Evolutionary conservation across 257 asterid species (phyloP).

Genomic region (Solanum neorickii): DNA sequence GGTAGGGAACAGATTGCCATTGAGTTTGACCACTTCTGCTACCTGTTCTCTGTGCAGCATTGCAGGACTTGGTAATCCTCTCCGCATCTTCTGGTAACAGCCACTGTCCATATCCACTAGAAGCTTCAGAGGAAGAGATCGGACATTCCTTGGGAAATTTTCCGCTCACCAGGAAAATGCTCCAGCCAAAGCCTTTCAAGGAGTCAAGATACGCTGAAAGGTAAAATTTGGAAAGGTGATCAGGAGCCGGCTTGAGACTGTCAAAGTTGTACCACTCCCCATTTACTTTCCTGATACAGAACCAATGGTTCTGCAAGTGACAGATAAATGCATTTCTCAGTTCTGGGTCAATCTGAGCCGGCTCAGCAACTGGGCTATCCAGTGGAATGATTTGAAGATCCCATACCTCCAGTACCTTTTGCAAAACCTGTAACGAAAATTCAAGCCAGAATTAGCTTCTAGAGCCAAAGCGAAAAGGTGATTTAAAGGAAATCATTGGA

Average conservation of each 20-base stretch:
- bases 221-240: conserved; percentile 95
- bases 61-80: conserved; percentile 78
- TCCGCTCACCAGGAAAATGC: conserved; percentile 85
- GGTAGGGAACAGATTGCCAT: conserved; percentile 9
- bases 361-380: conserved; percentile 87
- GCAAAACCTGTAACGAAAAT: conserved; percentile 48
- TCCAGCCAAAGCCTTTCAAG: conserved; percentile 80
- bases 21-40: conserved; percentile 7
- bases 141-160: conserved; percentile 82
- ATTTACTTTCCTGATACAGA: conserved; percentile 83
- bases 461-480: background rate
- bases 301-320: conserved; percentile 92
- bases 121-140: conserved; percentile 65
- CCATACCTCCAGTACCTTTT: conserved; percentile 94
- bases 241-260: conserved; percentile 50
- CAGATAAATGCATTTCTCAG: conserved; percentile 82
- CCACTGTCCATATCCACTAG: conserved; percentile 92
- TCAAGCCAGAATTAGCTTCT: background rate
- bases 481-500: background rate
- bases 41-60: conserved; percentile 17
- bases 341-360: conserved; percentile 88
- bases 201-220: conserved; percentile 93
- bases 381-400: conserved; percentile 86
- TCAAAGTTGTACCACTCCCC: conserved; percentile 63
- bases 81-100: conserved; percentile 83